A percentile compares a stretch with the other conserved stretches of the same genome.
These are phyloP conservation scores for Tetrastigma voinierianum DNA, from an alignment of 164 flowering plant species.

Conservation along the genomic window DNA sequence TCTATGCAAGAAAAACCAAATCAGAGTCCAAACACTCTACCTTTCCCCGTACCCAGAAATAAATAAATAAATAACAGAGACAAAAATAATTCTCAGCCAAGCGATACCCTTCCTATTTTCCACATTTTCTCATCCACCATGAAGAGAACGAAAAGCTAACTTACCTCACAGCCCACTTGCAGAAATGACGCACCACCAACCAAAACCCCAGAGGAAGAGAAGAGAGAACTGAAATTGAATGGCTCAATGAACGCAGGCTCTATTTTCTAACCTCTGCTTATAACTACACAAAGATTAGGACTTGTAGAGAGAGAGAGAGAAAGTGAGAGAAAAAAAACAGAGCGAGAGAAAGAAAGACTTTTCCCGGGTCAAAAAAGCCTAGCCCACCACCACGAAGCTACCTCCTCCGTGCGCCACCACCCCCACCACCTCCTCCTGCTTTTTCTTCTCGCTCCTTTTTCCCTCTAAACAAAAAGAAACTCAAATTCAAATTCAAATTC, in stretches of 20 bases:
- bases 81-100: no score
- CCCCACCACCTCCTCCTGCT: not conserved
- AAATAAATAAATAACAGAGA: no score
- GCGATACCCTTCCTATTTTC: not conserved
- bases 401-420: slow-evolving; percentile 9
- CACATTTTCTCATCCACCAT: slow-evolving; percentile 3
- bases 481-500: slow-evolving; percentile 20
- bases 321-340: no score
- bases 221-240: no score
- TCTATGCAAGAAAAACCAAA: not conserved
- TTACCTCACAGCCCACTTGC: not conserved
- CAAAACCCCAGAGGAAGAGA: no score
- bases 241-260: not conserved
- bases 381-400: slow-evolving; percentile 8
- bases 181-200: no score
- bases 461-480: slow-evolving; percentile 9
- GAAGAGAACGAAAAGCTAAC: not conserved
- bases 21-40: no score
- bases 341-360: no score
- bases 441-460: not conserved
- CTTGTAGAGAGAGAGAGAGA: slow-evolving; percentile 1
- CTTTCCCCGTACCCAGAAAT: no score
- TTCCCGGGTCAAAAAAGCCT: slow-evolving; percentile 9
- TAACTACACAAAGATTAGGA: not conserved
- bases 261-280: not conserved